phyloP scores from a whole-genome alignment of 2,329 filamentous ascomycete genomes.

The Beauveria scarabaeidicola region DNA sequence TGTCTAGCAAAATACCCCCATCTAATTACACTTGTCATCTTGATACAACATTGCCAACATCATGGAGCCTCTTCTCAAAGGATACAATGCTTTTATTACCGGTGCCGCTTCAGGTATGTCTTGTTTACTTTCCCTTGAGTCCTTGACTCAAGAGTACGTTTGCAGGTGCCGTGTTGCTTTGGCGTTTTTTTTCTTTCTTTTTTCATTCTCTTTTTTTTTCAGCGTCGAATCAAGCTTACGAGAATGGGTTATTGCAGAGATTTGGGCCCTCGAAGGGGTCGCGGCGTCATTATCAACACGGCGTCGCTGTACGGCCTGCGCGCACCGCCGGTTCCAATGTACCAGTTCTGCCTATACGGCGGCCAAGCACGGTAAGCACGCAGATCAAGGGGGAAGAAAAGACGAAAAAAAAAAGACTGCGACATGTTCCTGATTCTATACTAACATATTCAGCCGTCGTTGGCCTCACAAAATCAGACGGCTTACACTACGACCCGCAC shows the following conservation, averaged over 20 bases:
- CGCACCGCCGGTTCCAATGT: not conserved
- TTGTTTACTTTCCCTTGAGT: not conserved
- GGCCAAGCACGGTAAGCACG: slow-evolving; percentile 38
- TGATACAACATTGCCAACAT: not conserved
- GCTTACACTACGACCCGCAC: slow-evolving; percentile 39
- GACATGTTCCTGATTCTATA: no score
- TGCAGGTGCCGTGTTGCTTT: no score
- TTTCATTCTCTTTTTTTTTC: not conserved
- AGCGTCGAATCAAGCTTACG: no score
- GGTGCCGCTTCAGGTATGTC: slow-evolving; percentile 36
- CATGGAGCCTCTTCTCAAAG: slow-evolving; percentile 33
- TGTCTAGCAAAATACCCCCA: not conserved
- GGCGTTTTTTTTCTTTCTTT: no score
- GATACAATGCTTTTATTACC: slow-evolving; percentile 37
- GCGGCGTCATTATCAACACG: slow-evolving; percentile 47
- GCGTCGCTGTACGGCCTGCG: slow-evolving; percentile 24
- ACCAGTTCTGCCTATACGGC: slow-evolving; percentile 33
- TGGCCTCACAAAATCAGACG: slow-evolving; percentile 46
- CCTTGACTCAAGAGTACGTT: slow-evolving; percentile 31
- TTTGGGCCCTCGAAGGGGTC: slow-evolving; percentile 29
- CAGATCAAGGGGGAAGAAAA: not conserved
- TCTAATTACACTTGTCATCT: not conserved
- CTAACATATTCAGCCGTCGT: slow-evolving; percentile 27
- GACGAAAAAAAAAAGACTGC: not conserved
- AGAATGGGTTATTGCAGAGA: slow-evolving; percentile 13